Evolutionary conservation across 805 yeast species (phyloP).

Genomic region (Scheffersomyces amazonensis): DNA sequence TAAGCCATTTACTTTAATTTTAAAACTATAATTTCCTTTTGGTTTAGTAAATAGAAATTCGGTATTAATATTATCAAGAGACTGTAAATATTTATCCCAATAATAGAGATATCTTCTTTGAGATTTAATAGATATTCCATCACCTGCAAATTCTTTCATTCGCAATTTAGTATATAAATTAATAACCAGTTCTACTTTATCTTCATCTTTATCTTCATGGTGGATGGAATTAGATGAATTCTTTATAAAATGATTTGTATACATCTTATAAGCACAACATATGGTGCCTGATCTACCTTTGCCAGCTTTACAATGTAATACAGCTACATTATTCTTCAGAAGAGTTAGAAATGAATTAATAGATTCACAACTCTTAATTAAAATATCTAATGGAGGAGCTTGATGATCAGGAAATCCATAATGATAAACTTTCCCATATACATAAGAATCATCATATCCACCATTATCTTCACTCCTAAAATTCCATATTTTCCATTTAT

Average conservation of each 20-base stretch:
- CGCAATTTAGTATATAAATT: constrained; percentile 53
- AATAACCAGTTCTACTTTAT: constrained; percentile 43
- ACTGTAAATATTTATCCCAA: constrained; percentile 26
- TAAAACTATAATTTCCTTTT: not conserved
- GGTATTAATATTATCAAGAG: not conserved
- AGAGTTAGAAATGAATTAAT: constrained; percentile 42
- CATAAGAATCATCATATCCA: constrained; percentile 39
- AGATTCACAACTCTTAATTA: constrained; percentile 42
- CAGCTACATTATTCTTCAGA: constrained; percentile 47
- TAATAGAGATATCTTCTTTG: constrained; percentile 70
- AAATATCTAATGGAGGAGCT: constrained; percentile 61
- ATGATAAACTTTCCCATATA: constrained; percentile 29
- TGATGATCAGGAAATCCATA: constrained; percentile 76
- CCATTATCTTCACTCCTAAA: constrained; percentile 57
- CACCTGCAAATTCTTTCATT: constrained; percentile 52
- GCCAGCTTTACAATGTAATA: constrained; percentile 87
- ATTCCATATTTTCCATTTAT: constrained; percentile 72
- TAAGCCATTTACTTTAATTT: not conserved
- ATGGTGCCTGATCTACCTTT: constrained; percentile 88
- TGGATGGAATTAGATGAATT: too few relatives aligned
- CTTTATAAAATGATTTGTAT: constrained; percentile 12
- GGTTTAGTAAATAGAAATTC: not conserved
- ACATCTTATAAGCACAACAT: constrained; percentile 68
- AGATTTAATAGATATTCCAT: constrained; percentile 69
- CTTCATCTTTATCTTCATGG: constrained; percentile 8